Evolutionary conservation across 331 rosid species (phyloP).

Genomic region (Spiraea crenata): DNA sequence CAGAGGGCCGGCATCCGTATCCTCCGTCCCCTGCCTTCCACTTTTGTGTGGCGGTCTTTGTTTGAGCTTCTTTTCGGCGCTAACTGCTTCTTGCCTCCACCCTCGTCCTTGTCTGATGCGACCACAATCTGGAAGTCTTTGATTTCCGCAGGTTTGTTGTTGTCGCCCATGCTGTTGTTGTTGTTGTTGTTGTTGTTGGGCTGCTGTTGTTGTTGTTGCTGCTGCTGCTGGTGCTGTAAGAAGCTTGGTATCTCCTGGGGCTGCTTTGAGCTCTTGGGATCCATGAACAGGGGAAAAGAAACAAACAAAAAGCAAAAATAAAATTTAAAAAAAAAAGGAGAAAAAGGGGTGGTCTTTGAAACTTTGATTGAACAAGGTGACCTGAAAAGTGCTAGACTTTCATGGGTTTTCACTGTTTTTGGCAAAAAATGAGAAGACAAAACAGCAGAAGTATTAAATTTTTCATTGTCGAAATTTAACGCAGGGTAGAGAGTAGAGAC

Average conservation of each 20-base stretch:
- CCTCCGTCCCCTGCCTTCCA: conserved; percentile 85
- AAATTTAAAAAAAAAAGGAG: background rate
- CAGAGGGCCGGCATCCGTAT: conserved; percentile 92
- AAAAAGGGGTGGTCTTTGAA: conserved; percentile 55
- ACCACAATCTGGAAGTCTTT: conserved; percentile 68
- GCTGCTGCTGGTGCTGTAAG: conserved; percentile 33
- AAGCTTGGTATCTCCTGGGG: conserved; percentile 33
- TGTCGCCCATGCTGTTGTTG: conserved; percentile 53
- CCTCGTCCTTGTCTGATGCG: conserved; percentile 40
- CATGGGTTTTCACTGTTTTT: conserved; percentile 79
- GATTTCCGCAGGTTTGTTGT: conserved; percentile 56
- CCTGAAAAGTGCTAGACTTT: conserved; percentile 77
- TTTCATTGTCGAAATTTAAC: conserved; percentile 37
- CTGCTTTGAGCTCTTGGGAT: conserved; percentile 81
- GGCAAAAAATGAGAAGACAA: conserved; percentile 48
- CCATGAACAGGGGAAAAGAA: conserved; percentile 54
- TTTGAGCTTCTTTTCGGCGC: conserved; percentile 86
- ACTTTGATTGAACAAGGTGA: conserved; percentile 67
- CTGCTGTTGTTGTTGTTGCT: conserved; percentile 22
- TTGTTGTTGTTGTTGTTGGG: conserved; percentile 24
- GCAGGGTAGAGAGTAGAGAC: background rate
- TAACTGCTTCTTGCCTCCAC: conserved; percentile 55
- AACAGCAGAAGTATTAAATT: conserved; percentile 38
- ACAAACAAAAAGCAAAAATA: conserved; percentile 6
- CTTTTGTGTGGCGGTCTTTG: conserved; percentile 90